These are phyloP conservation scores for Bauhinia variegata DNA, from an alignment of 306 rosid species.

Conservation along the genomic window DNA sequence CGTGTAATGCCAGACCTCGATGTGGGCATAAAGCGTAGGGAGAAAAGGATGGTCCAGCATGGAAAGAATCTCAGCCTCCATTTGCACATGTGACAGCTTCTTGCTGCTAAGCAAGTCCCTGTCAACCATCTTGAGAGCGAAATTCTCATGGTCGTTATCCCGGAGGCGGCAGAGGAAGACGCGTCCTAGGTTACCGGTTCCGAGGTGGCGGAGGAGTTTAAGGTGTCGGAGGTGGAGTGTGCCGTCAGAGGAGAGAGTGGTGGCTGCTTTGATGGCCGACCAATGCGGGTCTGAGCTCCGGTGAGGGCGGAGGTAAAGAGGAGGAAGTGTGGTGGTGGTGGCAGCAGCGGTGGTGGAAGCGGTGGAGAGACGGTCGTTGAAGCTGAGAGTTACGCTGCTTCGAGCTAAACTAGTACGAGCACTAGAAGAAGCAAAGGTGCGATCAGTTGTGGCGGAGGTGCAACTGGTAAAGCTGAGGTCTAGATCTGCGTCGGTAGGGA, in stretches of 20 bases:
- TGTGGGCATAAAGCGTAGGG: slow-evolving; percentile 86
- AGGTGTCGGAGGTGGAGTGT: slow-evolving; percentile 79
- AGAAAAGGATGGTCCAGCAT: slow-evolving; percentile 87
- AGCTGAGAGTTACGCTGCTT: slow-evolving; percentile 85
- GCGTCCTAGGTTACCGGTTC: slow-evolving; percentile 86
- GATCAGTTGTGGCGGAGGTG: slow-evolving; percentile 57
- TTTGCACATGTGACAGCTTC: slow-evolving; percentile 68
- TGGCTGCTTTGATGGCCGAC: slow-evolving; percentile 82
- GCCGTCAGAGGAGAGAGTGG: slow-evolving; percentile 75
- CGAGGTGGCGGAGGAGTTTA: slow-evolving; percentile 79
- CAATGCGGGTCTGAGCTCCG: slow-evolving; percentile 67
- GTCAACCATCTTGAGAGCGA: slow-evolving; percentile 90
- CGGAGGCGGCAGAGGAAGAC: slow-evolving; percentile 86
- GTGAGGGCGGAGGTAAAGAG: slow-evolving; percentile 53
- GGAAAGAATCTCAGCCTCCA: slow-evolving; percentile 73
- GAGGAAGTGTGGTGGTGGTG: not conserved
- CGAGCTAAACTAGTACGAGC: slow-evolving; percentile 83
- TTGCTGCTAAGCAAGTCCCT: slow-evolving; percentile 59
- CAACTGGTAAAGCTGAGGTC: slow-evolving; percentile 89
- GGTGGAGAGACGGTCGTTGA: slow-evolving; percentile 74
- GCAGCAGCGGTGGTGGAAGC: slow-evolving; percentile 24
- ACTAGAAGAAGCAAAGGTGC: slow-evolving; percentile 60
- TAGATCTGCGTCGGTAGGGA: slow-evolving; percentile 68
- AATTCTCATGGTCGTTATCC: slow-evolving; percentile 61
- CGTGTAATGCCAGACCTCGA: slow-evolving; percentile 83